phyloP scores from a whole-genome alignment of 1,284 basidiomycete genomes.

The Cryptococcus neoformans region DNA sequence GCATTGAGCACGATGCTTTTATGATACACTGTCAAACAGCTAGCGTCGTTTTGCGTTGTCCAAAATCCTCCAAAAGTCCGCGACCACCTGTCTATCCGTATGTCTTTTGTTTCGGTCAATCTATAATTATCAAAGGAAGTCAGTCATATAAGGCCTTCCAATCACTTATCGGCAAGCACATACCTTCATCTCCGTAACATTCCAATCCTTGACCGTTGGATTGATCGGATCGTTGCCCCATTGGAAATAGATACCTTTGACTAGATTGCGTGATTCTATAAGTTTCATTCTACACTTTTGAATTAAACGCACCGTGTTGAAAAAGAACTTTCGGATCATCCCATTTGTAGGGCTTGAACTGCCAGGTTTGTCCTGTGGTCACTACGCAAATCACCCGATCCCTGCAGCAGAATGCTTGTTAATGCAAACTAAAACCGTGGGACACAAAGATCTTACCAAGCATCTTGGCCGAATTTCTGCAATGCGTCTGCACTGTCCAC shows the following conservation, averaged over 20 bases:
- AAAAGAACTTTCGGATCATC: constrained; percentile 85
- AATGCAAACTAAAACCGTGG: no score
- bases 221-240: constrained; percentile 91
- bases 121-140: constrained; percentile 49
- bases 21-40: background rate
- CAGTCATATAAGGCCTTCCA: no score
- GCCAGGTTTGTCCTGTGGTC: constrained; percentile 97
- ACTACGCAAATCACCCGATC: constrained; percentile 94
- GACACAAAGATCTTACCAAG: constrained; percentile 58
- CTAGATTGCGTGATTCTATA: constrained; percentile 49
- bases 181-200: constrained; percentile 89
- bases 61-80: constrained; percentile 89
- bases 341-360: constrained; percentile 96
- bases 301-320: constrained; percentile 70
- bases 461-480: constrained; percentile 82
- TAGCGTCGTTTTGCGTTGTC: constrained; percentile 52
- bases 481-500: constrained; percentile 92
- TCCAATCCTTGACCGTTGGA: constrained; percentile 89
- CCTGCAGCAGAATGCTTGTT: constrained; percentile 36
- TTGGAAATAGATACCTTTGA: constrained; percentile 88
- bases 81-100: constrained; percentile 92
- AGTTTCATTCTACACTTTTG: no score
- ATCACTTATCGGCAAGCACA: constrained; percentile 14
- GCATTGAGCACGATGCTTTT: no score
- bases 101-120: constrained; percentile 87